Conservation (phyloP, 192 early-diverging fungal genomes). For the Coemansia sp. region DNA sequence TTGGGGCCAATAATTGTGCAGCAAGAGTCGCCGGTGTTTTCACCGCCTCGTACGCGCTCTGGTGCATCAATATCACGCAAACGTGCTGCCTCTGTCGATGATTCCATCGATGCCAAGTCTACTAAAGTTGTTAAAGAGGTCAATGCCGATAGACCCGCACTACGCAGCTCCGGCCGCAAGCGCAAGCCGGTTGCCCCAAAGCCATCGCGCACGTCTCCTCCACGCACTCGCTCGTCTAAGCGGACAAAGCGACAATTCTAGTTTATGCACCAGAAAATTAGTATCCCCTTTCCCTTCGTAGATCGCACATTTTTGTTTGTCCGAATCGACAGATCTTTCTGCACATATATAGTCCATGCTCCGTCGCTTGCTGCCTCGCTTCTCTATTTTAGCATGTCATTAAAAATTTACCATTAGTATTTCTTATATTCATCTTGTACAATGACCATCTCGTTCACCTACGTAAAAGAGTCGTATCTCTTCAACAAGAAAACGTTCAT, state of each 20-base stretch:
- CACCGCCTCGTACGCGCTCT: slow-evolving; percentile 3
- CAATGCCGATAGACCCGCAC: slow-evolving; percentile 2
- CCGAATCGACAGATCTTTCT: too few species aligned
- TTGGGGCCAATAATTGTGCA: slow-evolving; percentile 5
- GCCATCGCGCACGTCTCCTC: slow-evolving; percentile 11
- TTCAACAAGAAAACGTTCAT: slow-evolving; percentile 40
- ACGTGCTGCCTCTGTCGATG: background rate
- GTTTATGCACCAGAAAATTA: background rate
- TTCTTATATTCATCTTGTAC: background rate
- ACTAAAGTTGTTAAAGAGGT: background rate
- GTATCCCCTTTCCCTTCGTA: background rate
- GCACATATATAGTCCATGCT: too few species aligned
- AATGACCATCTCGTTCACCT: slow-evolving; percentile 42
- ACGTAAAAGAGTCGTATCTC: slow-evolving; percentile 38
- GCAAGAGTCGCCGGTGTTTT: background rate
- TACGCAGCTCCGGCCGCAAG: slow-evolving; percentile 1
- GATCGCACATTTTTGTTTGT: background rate
- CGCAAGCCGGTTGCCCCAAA: background rate
- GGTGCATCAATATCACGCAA: background rate
- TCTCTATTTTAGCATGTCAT: background rate
- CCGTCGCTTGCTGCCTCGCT: too few species aligned
- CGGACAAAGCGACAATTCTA: slow-evolving; percentile 8
- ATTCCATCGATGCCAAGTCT: background rate
- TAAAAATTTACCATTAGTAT: slow-evolving; percentile 4
- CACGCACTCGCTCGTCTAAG: slow-evolving; percentile 20